Conservation (phyloP, 495 filamentous ascomycete species). For the Talaromyces thailandensis region DNA sequence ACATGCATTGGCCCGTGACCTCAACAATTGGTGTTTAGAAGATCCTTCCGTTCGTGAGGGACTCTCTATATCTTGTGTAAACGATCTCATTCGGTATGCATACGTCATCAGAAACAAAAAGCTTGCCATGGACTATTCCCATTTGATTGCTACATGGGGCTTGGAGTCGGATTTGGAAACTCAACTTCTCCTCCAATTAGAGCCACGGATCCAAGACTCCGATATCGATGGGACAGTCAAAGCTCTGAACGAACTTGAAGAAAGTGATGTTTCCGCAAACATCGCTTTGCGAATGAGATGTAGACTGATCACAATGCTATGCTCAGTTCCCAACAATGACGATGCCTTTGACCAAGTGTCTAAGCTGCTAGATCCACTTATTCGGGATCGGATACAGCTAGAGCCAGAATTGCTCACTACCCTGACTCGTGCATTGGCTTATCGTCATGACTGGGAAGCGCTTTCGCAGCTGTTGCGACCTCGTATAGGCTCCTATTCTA, state of each 20-base stretch:
- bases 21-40: conserved; percentile 43
- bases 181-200: conserved; percentile 56
- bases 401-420: conserved; percentile 63
- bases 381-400: conserved; percentile 57
- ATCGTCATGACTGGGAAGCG: conserved; percentile 62
- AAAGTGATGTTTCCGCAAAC: conserved; percentile 38
- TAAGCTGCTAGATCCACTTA: conserved; percentile 64
- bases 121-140: conserved; percentile 62
- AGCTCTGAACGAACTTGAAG: conserved; percentile 51
- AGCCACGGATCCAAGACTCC: conserved; percentile 58
- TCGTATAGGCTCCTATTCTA: conserved; percentile 52
- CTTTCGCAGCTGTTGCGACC: conserved; percentile 67
- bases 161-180: conserved; percentile 58
- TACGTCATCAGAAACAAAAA: conserved; percentile 60
- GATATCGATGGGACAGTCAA: conserved; percentile 59
- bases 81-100: conserved; percentile 64
- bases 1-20: conserved; percentile 56
- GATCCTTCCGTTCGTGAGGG: conserved; percentile 25
- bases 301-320: conserved; percentile 67
- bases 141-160: conserved; percentile 49
- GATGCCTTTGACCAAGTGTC: conserved; percentile 58
- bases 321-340: conserved; percentile 36
- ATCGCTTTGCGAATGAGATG: conserved; percentile 60
- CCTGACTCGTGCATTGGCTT: conserved; percentile 61
- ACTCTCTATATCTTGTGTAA: conserved; percentile 64